Percentiles rank a stretch among this genome's conserved stretches.
These are phyloP conservation scores for Claviceps sp. DNA, from an alignment of 2,329 filamentous ascomycete genomes.

Conservation along the genomic window DNA sequence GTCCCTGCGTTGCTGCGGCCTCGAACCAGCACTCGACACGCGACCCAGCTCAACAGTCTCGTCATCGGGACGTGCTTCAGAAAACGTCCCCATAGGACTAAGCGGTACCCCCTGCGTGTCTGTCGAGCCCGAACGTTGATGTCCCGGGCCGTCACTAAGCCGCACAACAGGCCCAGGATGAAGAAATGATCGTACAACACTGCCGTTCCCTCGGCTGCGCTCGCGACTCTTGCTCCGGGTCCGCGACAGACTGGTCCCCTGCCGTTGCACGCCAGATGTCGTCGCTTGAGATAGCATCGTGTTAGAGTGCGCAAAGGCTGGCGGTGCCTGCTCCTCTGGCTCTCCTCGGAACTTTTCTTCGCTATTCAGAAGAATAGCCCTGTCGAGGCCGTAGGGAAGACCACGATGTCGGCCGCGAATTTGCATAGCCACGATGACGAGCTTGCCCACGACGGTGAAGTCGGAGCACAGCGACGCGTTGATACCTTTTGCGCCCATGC, in stretches of 20 bases:
- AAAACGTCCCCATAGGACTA: slow-evolving; percentile 8
- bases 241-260: slow-evolving; percentile 16
- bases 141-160: slow-evolving; percentile 12
- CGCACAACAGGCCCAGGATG: slow-evolving; percentile 33
- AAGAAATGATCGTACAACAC: slow-evolving; percentile 31
- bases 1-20: slow-evolving; percentile 14
- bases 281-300: slow-evolving; percentile 22
- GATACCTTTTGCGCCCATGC: slow-evolving; percentile 62
- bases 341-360: slow-evolving; percentile 42
- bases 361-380: slow-evolving; percentile 46
- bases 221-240: slow-evolving; percentile 26
- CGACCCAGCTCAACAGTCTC: slow-evolving; percentile 16
- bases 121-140: slow-evolving; percentile 16
- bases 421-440: slow-evolving; percentile 57
- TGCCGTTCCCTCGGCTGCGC: slow-evolving; percentile 24
- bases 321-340: slow-evolving; percentile 32
- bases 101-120: slow-evolving; percentile 8
- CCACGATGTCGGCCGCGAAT: slow-evolving; percentile 57
- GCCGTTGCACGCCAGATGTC: slow-evolving; percentile 17
- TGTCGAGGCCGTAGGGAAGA: slow-evolving; percentile 51
- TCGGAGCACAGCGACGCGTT: slow-evolving; percentile 74
- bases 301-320: slow-evolving; percentile 22
- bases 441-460: slow-evolving; percentile 61
- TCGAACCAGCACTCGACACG: slow-evolving; percentile 13
- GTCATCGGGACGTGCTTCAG: slow-evolving; percentile 15